These are phyloP conservation scores for Trichosanthes cucumerina DNA, from an alignment of 306 rosid genomes.

Conservation along the genomic window DNA sequence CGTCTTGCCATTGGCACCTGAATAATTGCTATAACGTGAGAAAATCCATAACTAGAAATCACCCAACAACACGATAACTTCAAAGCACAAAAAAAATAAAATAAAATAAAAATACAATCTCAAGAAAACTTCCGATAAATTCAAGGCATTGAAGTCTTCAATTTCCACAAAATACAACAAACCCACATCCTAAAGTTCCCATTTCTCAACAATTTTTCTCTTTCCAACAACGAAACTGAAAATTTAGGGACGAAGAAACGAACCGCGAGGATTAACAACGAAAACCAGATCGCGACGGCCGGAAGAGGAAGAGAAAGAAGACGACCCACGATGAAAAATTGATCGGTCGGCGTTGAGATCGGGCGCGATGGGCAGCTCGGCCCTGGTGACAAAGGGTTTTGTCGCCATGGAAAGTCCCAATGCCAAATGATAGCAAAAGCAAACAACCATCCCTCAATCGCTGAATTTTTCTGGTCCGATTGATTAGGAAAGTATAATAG, in stretches of 20 bases:
- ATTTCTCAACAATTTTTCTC: not conserved
- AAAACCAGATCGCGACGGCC: slow-evolving; percentile 70
- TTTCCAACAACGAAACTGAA: not conserved
- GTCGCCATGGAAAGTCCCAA: slow-evolving; percentile 32
- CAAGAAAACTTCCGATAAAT: not conserved
- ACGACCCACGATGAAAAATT: slow-evolving; percentile 22
- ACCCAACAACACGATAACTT: not conserved
- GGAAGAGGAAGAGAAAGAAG: slow-evolving; percentile 32
- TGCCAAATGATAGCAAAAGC: slow-evolving; percentile 35
- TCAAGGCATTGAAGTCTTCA: not conserved
- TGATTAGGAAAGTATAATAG: not conserved
- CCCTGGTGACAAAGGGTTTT: slow-evolving; percentile 36
- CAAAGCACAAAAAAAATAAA: not conserved
- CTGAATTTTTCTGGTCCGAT: not conserved
- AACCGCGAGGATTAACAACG: slow-evolving; percentile 83
- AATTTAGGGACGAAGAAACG: not conserved
- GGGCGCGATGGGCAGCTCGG: slow-evolving; percentile 47
- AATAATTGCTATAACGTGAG: not conserved
- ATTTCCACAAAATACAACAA: not conserved
- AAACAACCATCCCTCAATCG: slow-evolving; percentile 7
- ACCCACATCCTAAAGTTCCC: slow-evolving; percentile 1
- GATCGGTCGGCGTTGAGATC: slow-evolving; percentile 37
- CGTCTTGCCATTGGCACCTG: slow-evolving; percentile 91
- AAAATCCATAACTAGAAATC: not conserved
- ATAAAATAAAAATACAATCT: not conserved